Conservation (phyloP, 257 asterid species). For the Primulina eburnea region DNA sequence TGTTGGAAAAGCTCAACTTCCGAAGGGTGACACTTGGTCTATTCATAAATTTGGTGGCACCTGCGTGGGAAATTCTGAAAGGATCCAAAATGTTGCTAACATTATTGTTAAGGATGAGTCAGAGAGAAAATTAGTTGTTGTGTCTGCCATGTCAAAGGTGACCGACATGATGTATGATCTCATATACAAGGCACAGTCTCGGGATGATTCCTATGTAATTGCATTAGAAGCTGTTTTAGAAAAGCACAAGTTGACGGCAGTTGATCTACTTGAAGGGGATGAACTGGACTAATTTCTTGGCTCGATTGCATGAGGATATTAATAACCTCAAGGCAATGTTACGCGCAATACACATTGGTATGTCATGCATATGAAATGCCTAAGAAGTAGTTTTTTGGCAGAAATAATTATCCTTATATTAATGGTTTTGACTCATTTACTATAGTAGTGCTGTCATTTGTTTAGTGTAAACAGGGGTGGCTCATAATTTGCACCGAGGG, state of each 20-base stretch:
- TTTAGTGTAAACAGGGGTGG: background rate
- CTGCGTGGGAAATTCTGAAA: constrained; percentile 87
- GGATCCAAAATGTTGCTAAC: constrained; percentile 82
- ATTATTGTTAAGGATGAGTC: constrained; percentile 69
- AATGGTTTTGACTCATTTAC: constrained; percentile 4
- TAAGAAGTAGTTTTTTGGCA: background rate
- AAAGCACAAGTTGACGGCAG: constrained; percentile 75
- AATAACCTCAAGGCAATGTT: constrained; percentile 88
- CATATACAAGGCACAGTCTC: constrained; percentile 71
- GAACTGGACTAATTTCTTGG: constrained; percentile 61
- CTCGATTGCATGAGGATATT: constrained; percentile 64
- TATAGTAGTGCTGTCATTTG: constrained; percentile 1
- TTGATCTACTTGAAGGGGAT: constrained; percentile 75
- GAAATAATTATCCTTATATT: background rate
- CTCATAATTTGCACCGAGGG: background rate
- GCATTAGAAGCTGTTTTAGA: constrained; percentile 79
- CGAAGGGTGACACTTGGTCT: constrained; percentile 86
- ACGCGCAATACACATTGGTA: constrained; percentile 91
- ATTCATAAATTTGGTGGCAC: constrained; percentile 98
- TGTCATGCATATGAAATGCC: constrained; percentile 10
- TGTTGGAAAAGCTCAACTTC: constrained; percentile 52
- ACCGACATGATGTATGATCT: constrained; percentile 98
- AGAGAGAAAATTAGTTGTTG: constrained; percentile 76
- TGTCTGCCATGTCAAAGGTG: constrained; percentile 97
- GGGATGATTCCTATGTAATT: constrained; percentile 61